A percentile compares a stretch with the other conserved stretches of the same genome.
Conservation (phyloP, 2,329 filamentous ascomycete species). For the Apiospora aurea region DNA sequence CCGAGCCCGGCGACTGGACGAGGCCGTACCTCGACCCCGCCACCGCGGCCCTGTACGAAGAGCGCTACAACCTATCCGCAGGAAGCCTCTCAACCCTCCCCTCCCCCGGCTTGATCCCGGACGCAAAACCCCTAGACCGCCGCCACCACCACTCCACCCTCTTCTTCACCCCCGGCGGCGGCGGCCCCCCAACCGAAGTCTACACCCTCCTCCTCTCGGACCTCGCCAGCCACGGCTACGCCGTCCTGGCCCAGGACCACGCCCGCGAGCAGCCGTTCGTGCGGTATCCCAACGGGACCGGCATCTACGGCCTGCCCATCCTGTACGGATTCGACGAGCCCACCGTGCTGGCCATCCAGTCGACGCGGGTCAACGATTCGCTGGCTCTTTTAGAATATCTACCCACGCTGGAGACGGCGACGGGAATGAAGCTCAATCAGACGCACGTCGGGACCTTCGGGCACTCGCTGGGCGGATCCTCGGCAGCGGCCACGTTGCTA, state of each 20-base stretch:
- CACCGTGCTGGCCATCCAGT: slow-evolving; percentile 28
- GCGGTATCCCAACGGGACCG: slow-evolving; percentile 39
- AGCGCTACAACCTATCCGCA: slow-evolving; percentile 29
- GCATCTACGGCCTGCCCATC: slow-evolving; percentile 32
- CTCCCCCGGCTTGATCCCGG: not conserved
- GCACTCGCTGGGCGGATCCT: slow-evolving; percentile 35
- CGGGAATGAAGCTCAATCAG: slow-evolving; percentile 30
- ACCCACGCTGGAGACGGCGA: slow-evolving; percentile 27
- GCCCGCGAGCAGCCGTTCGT: slow-evolving; percentile 40
- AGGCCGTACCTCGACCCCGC: slow-evolving; percentile 33
- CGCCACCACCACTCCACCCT: slow-evolving; percentile 28
- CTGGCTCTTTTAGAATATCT: slow-evolving; percentile 33
- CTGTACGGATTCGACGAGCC: slow-evolving; percentile 25
- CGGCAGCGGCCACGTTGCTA: slow-evolving; percentile 32
- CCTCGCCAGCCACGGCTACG: slow-evolving; percentile 36
- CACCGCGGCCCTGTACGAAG: slow-evolving; percentile 31
- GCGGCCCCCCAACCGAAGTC: slow-evolving; percentile 32
- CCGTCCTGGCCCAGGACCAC: slow-evolving; percentile 38
- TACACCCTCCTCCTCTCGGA: slow-evolving; percentile 34
- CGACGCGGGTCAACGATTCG: slow-evolving; percentile 32
- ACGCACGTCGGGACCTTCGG: slow-evolving; percentile 33
- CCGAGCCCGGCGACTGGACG: slow-evolving; percentile 21
- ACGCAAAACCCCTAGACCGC: not conserved
- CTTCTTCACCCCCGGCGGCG: slow-evolving; percentile 29
- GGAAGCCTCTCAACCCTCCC: slow-evolving; percentile 26